These are phyloP conservation scores for Poa pratensis DNA, from an alignment of 176 grass and related monocot species.

Conservation along the genomic window DNA sequence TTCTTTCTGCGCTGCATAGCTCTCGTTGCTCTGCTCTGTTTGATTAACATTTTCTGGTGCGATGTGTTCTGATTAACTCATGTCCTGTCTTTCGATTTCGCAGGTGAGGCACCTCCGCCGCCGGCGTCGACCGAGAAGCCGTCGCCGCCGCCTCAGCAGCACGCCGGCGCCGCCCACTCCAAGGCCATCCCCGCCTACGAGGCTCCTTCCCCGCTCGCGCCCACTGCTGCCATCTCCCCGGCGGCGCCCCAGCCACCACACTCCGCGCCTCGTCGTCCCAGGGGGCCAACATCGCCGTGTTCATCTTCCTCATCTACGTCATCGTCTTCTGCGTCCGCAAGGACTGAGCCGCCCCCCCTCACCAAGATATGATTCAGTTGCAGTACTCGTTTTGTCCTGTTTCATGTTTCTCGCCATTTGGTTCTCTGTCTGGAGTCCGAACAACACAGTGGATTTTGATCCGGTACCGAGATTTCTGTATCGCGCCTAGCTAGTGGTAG, in stretches of 20 bases:
- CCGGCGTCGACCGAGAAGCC: background rate
- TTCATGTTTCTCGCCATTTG: background rate
- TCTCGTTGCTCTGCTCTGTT: too few relatives aligned
- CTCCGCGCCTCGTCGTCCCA: background rate
- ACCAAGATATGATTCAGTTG: background rate
- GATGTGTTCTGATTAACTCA: background rate
- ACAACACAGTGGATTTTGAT: conserved; percentile 17
- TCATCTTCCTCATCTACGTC: background rate
- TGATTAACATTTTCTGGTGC: too few relatives aligned
- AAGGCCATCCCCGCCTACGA: background rate
- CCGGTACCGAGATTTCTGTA: background rate
- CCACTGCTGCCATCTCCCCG: background rate
- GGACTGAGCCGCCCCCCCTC: background rate
- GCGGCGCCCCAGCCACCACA: conserved; percentile 15
- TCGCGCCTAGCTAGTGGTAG: background rate
- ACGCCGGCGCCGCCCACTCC: background rate
- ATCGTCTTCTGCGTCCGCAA: background rate
- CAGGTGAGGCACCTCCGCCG: conserved; percentile 30
- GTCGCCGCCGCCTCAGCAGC: conserved; percentile 32
- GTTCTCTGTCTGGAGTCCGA: background rate
- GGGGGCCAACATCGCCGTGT: background rate
- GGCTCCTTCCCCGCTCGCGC: background rate
- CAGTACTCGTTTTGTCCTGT: background rate
- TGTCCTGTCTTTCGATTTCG: background rate
- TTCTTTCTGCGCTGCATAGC: too few relatives aligned